Evolutionary conservation across 2,329 filamentous ascomycete species (phyloP), one percentile per base, ranked within the genome.

Genomic region (Fusarium pininemorale): DNA sequence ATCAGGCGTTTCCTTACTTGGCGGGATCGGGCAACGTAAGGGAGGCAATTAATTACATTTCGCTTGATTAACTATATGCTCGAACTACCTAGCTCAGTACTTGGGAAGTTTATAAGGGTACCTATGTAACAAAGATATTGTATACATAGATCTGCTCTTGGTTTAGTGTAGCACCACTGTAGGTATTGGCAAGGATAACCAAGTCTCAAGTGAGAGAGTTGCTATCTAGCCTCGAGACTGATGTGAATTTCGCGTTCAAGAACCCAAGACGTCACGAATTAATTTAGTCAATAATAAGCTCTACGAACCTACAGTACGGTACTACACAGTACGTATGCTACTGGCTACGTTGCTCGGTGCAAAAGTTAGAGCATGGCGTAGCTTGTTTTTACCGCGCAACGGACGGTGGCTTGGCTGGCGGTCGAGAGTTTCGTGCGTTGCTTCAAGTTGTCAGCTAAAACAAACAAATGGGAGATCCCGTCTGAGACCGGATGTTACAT

Each of bases 371-470:
- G 35, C 30, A 55, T 59, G 20, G 24, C 24, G 24, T 37, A 38
- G 47, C 55, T 47, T 54, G n/a, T 67, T 47, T 35, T 48, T 50
- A 32, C 35, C 22, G 59, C 47, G 50, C 28, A 68, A 63, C 41
- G 61, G 62, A 63, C 37, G 61, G 62, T 37, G 62, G 66, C 67
- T 71, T 71, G 70, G 60, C 70, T 71, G 66, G 56, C 70, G 15
- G 55, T 59, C 30, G 48, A 66, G 54, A 73, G 70, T 73, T 72
- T 72, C 48, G 60, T 66, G 47, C 38, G 35, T 42, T 45, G 56
- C 35, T 16, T 60, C 35, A 30, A 48, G 35, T 38, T 53, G 18
- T 32, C 30, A 42, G 53, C 66, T 63, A 37, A 45, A 44, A 69
- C 41, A 56, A 68, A 39, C 38, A 63, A 32, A 58, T 60, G 35